Evolutionary conservation across 495 filamentous ascomycete genomes (phyloP).

Genomic region (Neurospora hispaniola): DNA sequence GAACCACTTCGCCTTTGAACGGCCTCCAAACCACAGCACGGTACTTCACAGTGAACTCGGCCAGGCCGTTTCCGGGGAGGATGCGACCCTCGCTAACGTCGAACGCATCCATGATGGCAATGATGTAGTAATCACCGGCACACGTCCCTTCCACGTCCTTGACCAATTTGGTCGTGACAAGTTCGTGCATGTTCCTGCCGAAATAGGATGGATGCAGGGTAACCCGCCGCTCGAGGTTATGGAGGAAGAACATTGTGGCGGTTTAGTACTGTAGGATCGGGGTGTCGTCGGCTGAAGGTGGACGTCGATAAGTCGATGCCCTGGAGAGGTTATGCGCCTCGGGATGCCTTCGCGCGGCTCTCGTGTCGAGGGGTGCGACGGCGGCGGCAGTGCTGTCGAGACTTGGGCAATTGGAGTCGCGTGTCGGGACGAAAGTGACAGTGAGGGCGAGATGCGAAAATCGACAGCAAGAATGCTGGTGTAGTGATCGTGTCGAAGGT

Average conservation of each 20-base stretch:
- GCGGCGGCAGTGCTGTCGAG: background rate
- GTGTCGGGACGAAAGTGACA: background rate
- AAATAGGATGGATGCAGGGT: slow-evolving; percentile 96
- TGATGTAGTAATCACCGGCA: slow-evolving; percentile 88
- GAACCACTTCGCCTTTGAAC: slow-evolving; percentile 91
- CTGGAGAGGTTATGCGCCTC: background rate
- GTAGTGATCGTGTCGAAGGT: background rate
- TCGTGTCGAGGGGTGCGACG: background rate
- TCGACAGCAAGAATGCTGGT: background rate
- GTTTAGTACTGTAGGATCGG: background rate
- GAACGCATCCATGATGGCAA: slow-evolving; percentile 89
- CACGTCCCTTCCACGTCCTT: slow-evolving; percentile 90
- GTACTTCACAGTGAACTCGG: slow-evolving; percentile 90
- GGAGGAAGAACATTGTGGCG: slow-evolving; percentile 84
- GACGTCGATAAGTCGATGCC: background rate
- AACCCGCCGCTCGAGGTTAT: slow-evolving; percentile 86
- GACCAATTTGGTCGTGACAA: slow-evolving; percentile 74
- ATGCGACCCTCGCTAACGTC: slow-evolving; percentile 88
- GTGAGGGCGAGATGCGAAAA: background rate
- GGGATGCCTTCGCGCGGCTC: background rate
- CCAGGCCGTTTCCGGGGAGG: slow-evolving; percentile 75
- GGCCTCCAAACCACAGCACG: slow-evolving; percentile 95
- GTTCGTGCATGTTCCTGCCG: slow-evolving; percentile 77
- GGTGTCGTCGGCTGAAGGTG: background rate
- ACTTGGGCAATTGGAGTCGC: background rate